Evolutionary conservation across 495 filamentous ascomycete species (phyloP), one percentile per base, ranked within the genome.

Genomic region (Penicillium roqueforti): DNA sequence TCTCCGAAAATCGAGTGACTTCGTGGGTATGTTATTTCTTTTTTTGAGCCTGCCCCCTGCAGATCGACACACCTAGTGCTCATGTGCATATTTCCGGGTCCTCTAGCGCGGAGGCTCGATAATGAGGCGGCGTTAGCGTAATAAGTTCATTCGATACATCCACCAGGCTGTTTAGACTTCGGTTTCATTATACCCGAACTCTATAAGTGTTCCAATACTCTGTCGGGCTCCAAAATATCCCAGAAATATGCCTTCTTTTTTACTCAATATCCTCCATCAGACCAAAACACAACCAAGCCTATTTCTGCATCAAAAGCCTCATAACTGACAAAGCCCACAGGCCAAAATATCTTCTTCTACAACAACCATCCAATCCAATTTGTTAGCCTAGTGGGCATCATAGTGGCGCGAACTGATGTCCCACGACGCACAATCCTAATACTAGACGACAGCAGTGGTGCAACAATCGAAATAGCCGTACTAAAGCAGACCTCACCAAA

Each of bases 361-460:
- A 63, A 79, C 31, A 97, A 97, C 74, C 91, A 97, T 68, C 93
- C 95, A 0, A 87, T 97, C 54, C 85, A 84, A 77, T 96, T 84
- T 81, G 82, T 93, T 37, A 82, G 85, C 56, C 60, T 97, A 16
- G 79, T 86, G 20, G 93, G 92, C 11, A 25, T 79, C 11, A 79
- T 98, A 18, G 86, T 95, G 43, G 87, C 88, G 11, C 75, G 91
- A 49, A 85, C 89, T 53, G 82, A 89, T 18, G 79, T 76, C 50
- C 65, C 75, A 10, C 75, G 71, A 5, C 80, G 78, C 53, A 82
- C 78, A 18, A 69, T 88, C 51, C 80, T 90, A 39, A 88, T 81
- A 0, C 60, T 97, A 23, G 93, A 97, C 57, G 93, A 98, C 69
- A 86, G 88, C 67, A 92, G 87, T 62, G 95, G 92, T 9, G 70